Conservation (phyloP, 306 rosid genomes). For the Rosa lucieae region DNA sequence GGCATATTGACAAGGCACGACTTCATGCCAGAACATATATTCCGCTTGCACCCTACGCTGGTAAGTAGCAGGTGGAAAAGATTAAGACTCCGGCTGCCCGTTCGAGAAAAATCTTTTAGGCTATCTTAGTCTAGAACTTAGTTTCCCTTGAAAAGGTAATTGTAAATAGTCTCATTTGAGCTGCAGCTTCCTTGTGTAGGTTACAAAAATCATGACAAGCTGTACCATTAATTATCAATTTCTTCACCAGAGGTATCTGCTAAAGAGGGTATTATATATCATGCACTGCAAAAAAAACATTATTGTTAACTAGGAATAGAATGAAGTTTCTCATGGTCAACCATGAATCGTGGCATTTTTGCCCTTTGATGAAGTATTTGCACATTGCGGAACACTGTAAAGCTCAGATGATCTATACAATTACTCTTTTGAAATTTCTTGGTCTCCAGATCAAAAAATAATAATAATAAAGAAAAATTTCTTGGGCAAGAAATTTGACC, state of each 20-base stretch:
- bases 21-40: slow-evolving; percentile 83
- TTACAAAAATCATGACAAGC: slow-evolving; percentile 7
- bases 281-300: not conserved
- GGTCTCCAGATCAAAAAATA: not conserved
- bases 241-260: slow-evolving; percentile 15
- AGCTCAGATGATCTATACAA: not conserved
- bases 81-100: slow-evolving; percentile 50
- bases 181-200: slow-evolving; percentile 15
- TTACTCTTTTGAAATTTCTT: not conserved
- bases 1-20: slow-evolving; percentile 91
- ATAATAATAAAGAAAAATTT: no score
- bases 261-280: not conserved
- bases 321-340: not conserved
- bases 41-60: slow-evolving; percentile 69
- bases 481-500: no score
- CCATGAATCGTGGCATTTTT: not conserved
- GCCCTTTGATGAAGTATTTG: not conserved
- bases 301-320: not conserved
- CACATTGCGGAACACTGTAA: not conserved
- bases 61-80: slow-evolving; percentile 70
- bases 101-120: slow-evolving; percentile 22
- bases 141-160: not conserved
- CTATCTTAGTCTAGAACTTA: slow-evolving; percentile 21
- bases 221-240: not conserved
- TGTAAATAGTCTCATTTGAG: slow-evolving; percentile 20